Evolutionary conservation across 345 rosid genomes (phyloP), one percentile per base, ranked within the genome.

Genomic region (Iberis pinnata): DNA sequence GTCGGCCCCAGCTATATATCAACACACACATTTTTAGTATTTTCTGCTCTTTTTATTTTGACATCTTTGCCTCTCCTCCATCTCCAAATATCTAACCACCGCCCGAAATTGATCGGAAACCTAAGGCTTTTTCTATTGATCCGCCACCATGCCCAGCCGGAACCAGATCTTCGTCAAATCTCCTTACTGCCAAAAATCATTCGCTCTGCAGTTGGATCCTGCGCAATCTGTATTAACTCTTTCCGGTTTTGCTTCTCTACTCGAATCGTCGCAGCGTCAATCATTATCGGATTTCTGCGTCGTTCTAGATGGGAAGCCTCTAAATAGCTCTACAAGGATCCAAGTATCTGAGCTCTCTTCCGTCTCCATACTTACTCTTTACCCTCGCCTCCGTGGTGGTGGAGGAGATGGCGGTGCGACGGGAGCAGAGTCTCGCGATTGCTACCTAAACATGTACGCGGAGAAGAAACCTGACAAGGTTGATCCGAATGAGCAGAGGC

Each of bases 381-480:
- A 45, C 37, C 66, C 77, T 20, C 87, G 88, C 19, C 74, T 83
- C 66, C 67, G 20, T 10, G 99, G 88, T 12, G 97, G 98, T 14
- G 97, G 98, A 1, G 98, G 98, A 13, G 98, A 92, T 73, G 98
- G 98, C n/a, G 98, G 98, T 8, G 90, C 97, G 3, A 92, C 98
- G 0, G 97, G 97, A 9, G 97, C 97, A 0, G 94, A 83, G 72
- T 88, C 97, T 16, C 93, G 95, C 2, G 94, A 92, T 67, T 92
- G 97, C 61, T 92, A 92, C 50, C 94, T 92, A 55, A 92, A 92
- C 40, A 88, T 85, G 97, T 88, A 92, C 67, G 99, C 97, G 0
- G 97, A 73, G 63, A 85, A 76, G 67, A 88, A 85, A 73, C 99
- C 95, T 5, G 97, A 92, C 40, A 88, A 86, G 64, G 83, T 81